phyloP scores from a whole-genome alignment of 805 yeast genomes.

The Lipomyces chichibuensis region DNA sequence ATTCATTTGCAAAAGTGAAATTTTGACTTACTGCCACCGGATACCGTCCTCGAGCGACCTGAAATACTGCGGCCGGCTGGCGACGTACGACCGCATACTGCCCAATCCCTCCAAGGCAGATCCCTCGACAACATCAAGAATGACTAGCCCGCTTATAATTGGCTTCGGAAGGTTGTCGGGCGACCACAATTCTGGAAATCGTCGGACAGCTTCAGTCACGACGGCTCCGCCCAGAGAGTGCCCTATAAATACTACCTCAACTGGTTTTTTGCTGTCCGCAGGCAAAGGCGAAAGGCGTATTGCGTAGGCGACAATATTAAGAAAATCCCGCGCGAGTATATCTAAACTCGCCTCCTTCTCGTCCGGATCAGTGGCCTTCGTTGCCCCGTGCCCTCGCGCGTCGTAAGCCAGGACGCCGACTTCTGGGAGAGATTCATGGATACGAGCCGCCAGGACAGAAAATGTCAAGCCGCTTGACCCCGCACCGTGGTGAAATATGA shows the following conservation, averaged over 20 bases:
- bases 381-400: constrained; percentile 81
- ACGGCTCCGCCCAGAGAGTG: constrained; percentile 95
- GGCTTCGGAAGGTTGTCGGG: constrained; percentile 15
- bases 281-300: constrained; percentile 25
- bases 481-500: constrained; percentile 90
- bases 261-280: constrained; percentile 23
- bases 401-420: constrained; percentile 77
- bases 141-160: constrained; percentile 64
- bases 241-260: constrained; percentile 66
- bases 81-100: constrained; percentile 68
- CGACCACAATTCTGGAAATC: constrained; percentile 28
- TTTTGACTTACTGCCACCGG: constrained; percentile 63
- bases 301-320: constrained; percentile 52
- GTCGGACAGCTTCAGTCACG: constrained; percentile 56
- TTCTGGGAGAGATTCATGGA: constrained; percentile 36
- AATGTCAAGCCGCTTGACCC: constrained; percentile 87
- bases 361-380: constrained; percentile 41
- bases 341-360: constrained; percentile 51
- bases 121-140: constrained; percentile 93
- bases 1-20: no score
- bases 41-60: constrained; percentile 60
- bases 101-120: constrained; percentile 73
- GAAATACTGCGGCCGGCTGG: constrained; percentile 66
- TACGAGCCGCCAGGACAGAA: constrained; percentile 45
- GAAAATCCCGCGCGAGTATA: constrained; percentile 62